These are phyloP conservation scores for Carex pumila DNA, from an alignment of 176 grass and related monocot genomes.

Conservation along the genomic window DNA sequence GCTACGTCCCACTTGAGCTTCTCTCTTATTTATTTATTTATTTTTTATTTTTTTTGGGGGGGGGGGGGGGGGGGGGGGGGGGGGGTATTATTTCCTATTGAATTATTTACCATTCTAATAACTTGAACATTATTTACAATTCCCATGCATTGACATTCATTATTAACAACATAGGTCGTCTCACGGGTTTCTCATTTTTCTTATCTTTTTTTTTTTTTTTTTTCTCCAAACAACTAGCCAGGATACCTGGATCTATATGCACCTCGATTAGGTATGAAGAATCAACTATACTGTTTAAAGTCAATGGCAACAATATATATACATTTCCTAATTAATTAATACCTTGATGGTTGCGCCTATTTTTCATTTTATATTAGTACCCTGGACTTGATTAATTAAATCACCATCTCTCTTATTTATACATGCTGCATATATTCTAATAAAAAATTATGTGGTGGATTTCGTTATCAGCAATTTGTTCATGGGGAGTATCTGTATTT, in stretches of 20 bases:
- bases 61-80: too few relatives aligned
- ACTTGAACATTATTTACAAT: background rate
- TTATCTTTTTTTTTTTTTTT: background rate
- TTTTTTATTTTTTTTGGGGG: background rate
- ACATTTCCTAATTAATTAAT: background rate
- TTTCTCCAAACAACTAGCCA: background rate
- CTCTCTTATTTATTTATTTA: background rate
- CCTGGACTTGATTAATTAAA: background rate
- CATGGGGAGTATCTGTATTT: too few relatives aligned
- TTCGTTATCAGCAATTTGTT: too few relatives aligned
- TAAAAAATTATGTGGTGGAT: too few relatives aligned
- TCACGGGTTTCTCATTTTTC: background rate
- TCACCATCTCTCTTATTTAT: too few relatives aligned
- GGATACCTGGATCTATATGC: slow-evolving; percentile 6
- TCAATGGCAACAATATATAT: background rate
- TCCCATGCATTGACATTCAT: background rate
- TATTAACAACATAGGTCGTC: background rate
- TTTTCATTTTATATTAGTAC: background rate
- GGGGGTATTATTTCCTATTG: background rate
- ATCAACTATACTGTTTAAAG: slow-evolving; percentile 9
- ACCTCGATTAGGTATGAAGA: background rate
- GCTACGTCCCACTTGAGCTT: background rate
- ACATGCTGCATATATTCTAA: too few relatives aligned
- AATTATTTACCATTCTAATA: background rate
- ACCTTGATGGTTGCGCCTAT: background rate